A percentile compares a stretch with the other conserved stretches of the same genome.
Conservation (phyloP, 305 asterid genomes). For the Fraxinus paxiana region DNA sequence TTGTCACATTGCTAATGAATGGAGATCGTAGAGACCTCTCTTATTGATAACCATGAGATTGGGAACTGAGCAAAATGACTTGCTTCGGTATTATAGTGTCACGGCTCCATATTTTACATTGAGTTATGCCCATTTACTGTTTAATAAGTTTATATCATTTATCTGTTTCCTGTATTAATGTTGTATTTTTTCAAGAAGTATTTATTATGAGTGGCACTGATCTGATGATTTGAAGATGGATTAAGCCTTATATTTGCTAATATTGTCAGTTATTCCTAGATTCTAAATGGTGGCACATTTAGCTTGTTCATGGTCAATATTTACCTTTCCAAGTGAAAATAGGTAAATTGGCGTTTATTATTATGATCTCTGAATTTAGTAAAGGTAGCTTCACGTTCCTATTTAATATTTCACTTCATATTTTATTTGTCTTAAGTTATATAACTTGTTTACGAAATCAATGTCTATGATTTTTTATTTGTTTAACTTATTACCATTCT, state of each 20-base stretch:
- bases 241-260: not conserved
- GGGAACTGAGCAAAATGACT: not conserved
- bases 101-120: not conserved
- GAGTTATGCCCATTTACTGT: not conserved
- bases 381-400: constrained; percentile 81
- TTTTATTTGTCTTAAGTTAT: constrained; percentile 15
- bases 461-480: not conserved
- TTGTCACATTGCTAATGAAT: constrained; percentile 31
- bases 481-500: constrained; percentile 1
- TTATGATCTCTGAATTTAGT: constrained; percentile 88
- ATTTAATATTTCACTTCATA: constrained; percentile 32
- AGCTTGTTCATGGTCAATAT: constrained; percentile 44
- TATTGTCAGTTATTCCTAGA: not conserved
- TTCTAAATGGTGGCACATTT: constrained; percentile 27
- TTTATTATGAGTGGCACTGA: constrained; percentile 14
- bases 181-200: not conserved
- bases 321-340: constrained; percentile 75
- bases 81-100: constrained; percentile 11
- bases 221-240: not conserved
- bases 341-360: constrained; percentile 78
- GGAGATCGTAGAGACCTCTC: constrained; percentile 22
- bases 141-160: not conserved
- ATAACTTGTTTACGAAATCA: constrained; percentile 5
- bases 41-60: constrained; percentile 18
- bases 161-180: constrained; percentile 1